Evolutionary conservation across 192 early-diverging fungal species (phyloP).

Genomic region (Dissophora ornata): DNA sequence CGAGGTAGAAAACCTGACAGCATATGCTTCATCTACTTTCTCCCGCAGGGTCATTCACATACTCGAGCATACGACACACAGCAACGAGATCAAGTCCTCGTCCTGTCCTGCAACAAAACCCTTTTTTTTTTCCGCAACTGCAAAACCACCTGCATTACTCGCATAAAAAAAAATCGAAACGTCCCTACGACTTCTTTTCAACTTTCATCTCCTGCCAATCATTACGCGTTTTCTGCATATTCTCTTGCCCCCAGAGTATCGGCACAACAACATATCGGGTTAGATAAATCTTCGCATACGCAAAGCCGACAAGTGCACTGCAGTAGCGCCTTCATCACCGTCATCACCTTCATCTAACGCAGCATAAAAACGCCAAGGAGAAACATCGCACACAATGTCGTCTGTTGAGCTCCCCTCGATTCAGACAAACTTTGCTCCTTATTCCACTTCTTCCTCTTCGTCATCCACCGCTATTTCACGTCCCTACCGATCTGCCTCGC

Average conservation of each 20-base stretch:
- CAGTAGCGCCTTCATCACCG: conserved; percentile 5
- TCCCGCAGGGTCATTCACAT: not conserved
- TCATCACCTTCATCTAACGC: not conserved
- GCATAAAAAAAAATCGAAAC: not conserved
- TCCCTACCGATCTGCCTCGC: conserved; percentile 20
- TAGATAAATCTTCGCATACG: too few species aligned
- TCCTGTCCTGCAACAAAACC: not conserved
- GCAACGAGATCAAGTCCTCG: conserved; percentile 4
- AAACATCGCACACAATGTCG: conserved; percentile 22
- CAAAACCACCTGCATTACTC: not conserved
- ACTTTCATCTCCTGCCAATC: not conserved
- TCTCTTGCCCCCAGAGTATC: too few species aligned
- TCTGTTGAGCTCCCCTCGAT: conserved; percentile 36
- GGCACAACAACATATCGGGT: too few species aligned
- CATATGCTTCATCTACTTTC: conserved; percentile 1
- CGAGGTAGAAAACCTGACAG: conserved; percentile 4
- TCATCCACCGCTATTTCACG: conserved; percentile 2
- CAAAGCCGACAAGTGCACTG: not conserved
- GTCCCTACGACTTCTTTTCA: not conserved
- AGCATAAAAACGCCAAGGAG: not conserved
- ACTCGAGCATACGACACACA: conserved; percentile 1
- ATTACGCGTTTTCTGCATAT: not conserved
- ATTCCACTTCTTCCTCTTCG: conserved; percentile 10
- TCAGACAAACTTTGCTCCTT: conserved; percentile 32
- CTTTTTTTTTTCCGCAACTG: conserved; percentile 5